phyloP scores from a whole-genome alignment of 1,139 yeast species.

The Sugiyamaella paludigena region DNA sequence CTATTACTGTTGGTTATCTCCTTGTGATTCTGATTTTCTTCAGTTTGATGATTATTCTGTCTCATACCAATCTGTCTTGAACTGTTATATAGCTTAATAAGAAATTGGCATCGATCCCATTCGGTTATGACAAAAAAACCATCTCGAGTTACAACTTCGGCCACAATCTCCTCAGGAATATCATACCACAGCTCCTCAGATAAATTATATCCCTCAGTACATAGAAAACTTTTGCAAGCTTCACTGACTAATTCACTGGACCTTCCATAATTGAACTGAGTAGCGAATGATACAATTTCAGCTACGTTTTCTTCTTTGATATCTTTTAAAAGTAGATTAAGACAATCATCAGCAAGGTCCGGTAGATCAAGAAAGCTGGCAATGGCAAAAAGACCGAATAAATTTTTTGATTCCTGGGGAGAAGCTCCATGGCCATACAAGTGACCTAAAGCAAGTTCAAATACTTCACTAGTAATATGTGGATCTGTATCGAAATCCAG shows the following conservation, averaged over 20 bases:
- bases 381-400: constrained; percentile 46
- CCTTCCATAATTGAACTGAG: constrained; percentile 44
- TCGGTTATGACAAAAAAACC: constrained; percentile 52
- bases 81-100: constrained; percentile 17
- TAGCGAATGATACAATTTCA: constrained; percentile 43
- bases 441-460: constrained; percentile 7
- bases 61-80: too few relatives aligned
- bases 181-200: constrained; percentile 47
- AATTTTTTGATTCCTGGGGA: constrained; percentile 26
- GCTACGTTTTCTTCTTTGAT: constrained; percentile 41
- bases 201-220: constrained; percentile 48
- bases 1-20: not conserved
- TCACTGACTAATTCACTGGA: constrained; percentile 47
- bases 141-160: constrained; percentile 47
- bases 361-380: constrained; percentile 50
- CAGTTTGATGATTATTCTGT: not conserved
- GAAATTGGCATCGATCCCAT: constrained; percentile 51
- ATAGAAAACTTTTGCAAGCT: constrained; percentile 46
- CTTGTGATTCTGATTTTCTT: not conserved
- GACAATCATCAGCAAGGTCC: constrained; percentile 45
- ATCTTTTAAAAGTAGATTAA: constrained; percentile 39
- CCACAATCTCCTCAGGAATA: constrained; percentile 44
- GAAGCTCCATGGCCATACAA: constrained; percentile 4
- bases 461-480: constrained; percentile 9
- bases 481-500: constrained; percentile 8